These are phyloP conservation scores for Nigrospora sphaerica DNA, from an alignment of 2,329 filamentous ascomycete species.

Conservation along the genomic window DNA sequence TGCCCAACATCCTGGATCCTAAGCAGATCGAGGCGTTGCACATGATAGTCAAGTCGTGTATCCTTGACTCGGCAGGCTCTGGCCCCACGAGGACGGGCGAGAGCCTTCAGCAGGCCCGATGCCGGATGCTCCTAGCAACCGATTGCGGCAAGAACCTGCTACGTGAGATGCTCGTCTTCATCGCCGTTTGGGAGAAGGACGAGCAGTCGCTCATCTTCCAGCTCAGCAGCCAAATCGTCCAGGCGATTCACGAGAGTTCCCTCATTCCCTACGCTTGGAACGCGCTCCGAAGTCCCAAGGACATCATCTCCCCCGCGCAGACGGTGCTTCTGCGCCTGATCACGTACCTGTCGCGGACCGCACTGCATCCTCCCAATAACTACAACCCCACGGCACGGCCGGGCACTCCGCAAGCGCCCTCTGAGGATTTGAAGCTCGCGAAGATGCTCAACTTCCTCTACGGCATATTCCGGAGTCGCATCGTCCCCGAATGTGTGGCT, in stretches of 20 bases:
- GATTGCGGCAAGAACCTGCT: constrained; percentile 87
- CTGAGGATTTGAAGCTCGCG: constrained; percentile 46
- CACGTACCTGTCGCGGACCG: constrained; percentile 75
- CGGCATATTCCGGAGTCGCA: constrained; percentile 83
- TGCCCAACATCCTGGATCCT: constrained; percentile 87
- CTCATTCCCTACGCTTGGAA: constrained; percentile 90
- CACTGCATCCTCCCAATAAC: constrained; percentile 30
- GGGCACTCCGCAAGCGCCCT: constrained; percentile 24
- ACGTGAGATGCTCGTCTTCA: constrained; percentile 88
- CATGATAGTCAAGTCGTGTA: constrained; percentile 95
- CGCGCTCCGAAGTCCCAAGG: constrained; percentile 83
- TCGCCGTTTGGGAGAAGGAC: constrained; percentile 92
- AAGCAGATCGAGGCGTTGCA: constrained; percentile 94
- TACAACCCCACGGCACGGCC: constrained; percentile 17
- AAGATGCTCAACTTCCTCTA: constrained; percentile 82
- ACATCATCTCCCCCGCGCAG: constrained; percentile 92
- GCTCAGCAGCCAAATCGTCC: constrained; percentile 92
- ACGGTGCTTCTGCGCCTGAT: constrained; percentile 87
- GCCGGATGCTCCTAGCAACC: constrained; percentile 80
- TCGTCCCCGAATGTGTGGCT: constrained; percentile 91
- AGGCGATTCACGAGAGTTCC: constrained; percentile 83
- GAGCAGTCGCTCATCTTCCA: constrained; percentile 94
- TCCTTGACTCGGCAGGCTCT: constrained; percentile 74
- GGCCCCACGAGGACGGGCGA: constrained; percentile 60
- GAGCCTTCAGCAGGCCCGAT: constrained; percentile 84